Percentiles rank a stretch among this genome's conserved stretches.
Conservation (phyloP, 495 filamentous ascomycete species). For the Jackrogersella multiformis region DNA sequence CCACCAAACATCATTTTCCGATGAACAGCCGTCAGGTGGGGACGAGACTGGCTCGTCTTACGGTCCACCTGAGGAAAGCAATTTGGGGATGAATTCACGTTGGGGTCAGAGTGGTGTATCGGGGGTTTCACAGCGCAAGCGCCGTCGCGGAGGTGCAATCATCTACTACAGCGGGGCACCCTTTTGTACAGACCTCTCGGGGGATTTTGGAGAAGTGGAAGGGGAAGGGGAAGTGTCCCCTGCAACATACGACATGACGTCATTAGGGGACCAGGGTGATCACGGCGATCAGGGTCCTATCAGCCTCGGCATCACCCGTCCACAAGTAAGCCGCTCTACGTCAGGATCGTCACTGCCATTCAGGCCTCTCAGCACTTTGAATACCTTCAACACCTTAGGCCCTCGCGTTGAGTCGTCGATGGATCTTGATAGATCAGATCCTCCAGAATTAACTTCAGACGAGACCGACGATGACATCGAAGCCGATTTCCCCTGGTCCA, state of each 20-base stretch:
- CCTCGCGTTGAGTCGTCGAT: slow-evolving; percentile 24
- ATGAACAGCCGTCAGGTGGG: slow-evolving; percentile 53
- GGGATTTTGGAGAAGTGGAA: slow-evolving; percentile 55
- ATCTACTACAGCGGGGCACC: slow-evolving; percentile 79
- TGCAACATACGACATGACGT: slow-evolving; percentile 52
- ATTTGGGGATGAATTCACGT: slow-evolving; percentile 48
- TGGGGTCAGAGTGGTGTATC: slow-evolving; percentile 55
- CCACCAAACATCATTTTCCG: slow-evolving; percentile 49
- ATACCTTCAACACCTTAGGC: slow-evolving; percentile 48
- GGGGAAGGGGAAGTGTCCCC: slow-evolving; percentile 49
- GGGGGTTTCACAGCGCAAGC: slow-evolving; percentile 54
- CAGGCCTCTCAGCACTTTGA: slow-evolving; percentile 53
- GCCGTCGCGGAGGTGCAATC: slow-evolving; percentile 72
- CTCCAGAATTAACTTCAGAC: slow-evolving; percentile 38
- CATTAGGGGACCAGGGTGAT: slow-evolving; percentile 44
- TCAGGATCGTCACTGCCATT: slow-evolving; percentile 58
- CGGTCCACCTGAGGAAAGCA: slow-evolving; percentile 51
- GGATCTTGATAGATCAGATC: slow-evolving; percentile 35
- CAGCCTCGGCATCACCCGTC: slow-evolving; percentile 37
- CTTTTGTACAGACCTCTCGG: slow-evolving; percentile 80
- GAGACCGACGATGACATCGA: slow-evolving; percentile 48
- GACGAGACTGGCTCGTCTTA: slow-evolving; percentile 51
- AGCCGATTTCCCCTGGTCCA: slow-evolving; percentile 51
- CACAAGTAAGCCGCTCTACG: slow-evolving; percentile 42
- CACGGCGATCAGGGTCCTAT: slow-evolving; percentile 21